Conservation (phyloP, 2,329 filamentous ascomycete species). For the Pseudogymnoascus sp. region DNA sequence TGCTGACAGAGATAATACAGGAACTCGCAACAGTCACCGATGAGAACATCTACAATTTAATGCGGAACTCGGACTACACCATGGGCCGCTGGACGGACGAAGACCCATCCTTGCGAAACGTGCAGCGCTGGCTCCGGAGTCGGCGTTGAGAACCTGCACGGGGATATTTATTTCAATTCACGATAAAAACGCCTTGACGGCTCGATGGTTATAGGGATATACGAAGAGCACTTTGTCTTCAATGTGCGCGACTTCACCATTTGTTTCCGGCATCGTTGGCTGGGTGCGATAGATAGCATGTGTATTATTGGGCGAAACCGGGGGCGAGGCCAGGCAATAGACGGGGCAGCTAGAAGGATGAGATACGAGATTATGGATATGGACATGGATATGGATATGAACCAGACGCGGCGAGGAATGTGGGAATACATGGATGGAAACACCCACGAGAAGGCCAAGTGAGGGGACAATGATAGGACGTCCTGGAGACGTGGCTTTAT, state of each 20-base stretch:
- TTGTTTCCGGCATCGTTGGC: not conserved
- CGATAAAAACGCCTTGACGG: conserved; percentile 7
- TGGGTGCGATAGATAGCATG: not conserved
- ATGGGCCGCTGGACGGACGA: conserved; percentile 57
- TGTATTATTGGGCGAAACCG: not conserved
- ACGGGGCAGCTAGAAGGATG: not conserved
- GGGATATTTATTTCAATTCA: not conserved
- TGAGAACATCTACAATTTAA: conserved; percentile 49
- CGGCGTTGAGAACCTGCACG: conserved; percentile 19
- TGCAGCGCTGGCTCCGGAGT: conserved; percentile 52
- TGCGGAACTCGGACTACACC: conserved; percentile 44
- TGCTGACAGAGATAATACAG: conserved; percentile 29
- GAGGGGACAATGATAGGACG: not conserved
- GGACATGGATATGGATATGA: not conserved
- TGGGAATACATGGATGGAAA: conserved; percentile 1
- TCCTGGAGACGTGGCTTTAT: conserved; percentile 3
- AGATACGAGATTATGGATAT: not conserved
- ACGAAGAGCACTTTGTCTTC: not conserved
- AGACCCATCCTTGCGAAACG: conserved; percentile 50
- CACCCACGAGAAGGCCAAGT: not conserved
- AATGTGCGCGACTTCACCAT: not conserved
- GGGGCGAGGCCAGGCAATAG: not conserved
- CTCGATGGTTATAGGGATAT: not conserved
- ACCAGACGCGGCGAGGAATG: not conserved
- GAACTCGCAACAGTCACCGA: conserved; percentile 53